Base-by-base conservation (phyloP, 192 early-diverging fungal species). In the Hyaloraphidium curvatum region DNA sequence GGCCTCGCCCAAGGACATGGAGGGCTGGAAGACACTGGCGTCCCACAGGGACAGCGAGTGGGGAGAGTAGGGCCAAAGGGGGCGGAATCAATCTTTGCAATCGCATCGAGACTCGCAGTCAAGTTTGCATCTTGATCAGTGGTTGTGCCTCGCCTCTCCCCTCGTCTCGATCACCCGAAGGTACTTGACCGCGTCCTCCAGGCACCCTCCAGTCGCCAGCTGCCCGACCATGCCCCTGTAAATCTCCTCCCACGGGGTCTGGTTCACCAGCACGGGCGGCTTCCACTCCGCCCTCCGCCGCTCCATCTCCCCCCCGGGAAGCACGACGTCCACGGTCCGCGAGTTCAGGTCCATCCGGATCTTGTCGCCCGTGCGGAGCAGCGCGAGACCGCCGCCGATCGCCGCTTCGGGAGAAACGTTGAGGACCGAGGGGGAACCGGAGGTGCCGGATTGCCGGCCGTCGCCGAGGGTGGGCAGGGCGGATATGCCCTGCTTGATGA, bases 201-300 rank as follows among this genome's bases (percentile, higher is more conserved):
- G 23, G 25, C 43, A 48, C 4, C 43, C 43, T 48, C 43, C 43
- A 11, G 5, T 21, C 19, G 14, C 43, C 5, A 48, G 23, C 23
- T 48, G 43, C 4, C 43, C 43, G 14, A 48, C 43, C 5, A 48
- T 14, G 14, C 17, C 14, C 5, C 43, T 14, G 23, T 48, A 48
- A 25, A 48, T 48, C 23, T 48, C 43, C 25, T 48, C 43, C 43
- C 43, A 48, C 5, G 43, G 43, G 43, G 43, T 48, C 43, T 48
- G 14, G 43, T 48, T 48, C 19, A 22, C 25, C 7, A 48, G 43
- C 7, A 7, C 25, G 7, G 43, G 43, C 19, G 5, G 7, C 23
- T 11, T 48, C 43, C 43, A 48, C 19, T 14, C 43, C 43, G 14
- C 25, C 7, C 43, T 14, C 7, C 43, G 43, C 25, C 25, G 17